Evolutionary conservation across 805 yeast species (phyloP), one percentile per base, ranked within the genome.

Genomic region (Scheffersomyces stipitis): DNA sequence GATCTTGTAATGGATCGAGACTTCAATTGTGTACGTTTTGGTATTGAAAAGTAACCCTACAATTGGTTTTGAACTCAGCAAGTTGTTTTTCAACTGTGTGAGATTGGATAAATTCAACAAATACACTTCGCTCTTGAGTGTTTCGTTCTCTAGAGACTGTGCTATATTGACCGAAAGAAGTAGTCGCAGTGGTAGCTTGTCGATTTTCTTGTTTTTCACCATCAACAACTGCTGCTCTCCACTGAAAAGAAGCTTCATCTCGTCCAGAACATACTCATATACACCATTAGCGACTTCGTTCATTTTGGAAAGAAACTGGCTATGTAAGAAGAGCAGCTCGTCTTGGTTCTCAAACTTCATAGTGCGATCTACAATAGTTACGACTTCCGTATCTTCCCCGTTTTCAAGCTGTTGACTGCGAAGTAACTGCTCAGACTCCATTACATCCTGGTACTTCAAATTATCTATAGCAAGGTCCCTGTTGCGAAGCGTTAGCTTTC

Each of bases 391-490:
- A n/a, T n/a, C n/a, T n/a, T n/a, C n/a, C n/a, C n/a, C n/a, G n/a
- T n/a, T n/a, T n/a, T n/a, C n/a, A n/a, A n/a, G n/a, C n/a, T n/a
- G n/a, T n/a, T n/a, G n/a, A n/a, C n/a, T n/a, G n/a, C n/a, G n/a
- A n/a, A n/a, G n/a, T n/a, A n/a, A n/a, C n/a, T n/a, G n/a, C n/a
- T n/a, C 24, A 20, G 24, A 20, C 24, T 20, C 24, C 9, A 10
- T 7, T 15, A 50, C 34, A 17, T 48, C 49, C n/a, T 38, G 22
- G 26, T 45, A 49, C 17, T 42, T 37, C 23, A 46, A 36, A 30
- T 49, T 51, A 23, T 40, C 54, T 18, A 53, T 51, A 15, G 36
- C 34, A 23, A 53, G 34, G 10, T 31, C 39, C 27, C 31, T 29
- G 27, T 28, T 9, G 13, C 36, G 18, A 13, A 26, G 28, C 10